These are phyloP conservation scores for Candida gigantensis DNA, from an alignment of 1,139 yeast species.

Conservation along the genomic window DNA sequence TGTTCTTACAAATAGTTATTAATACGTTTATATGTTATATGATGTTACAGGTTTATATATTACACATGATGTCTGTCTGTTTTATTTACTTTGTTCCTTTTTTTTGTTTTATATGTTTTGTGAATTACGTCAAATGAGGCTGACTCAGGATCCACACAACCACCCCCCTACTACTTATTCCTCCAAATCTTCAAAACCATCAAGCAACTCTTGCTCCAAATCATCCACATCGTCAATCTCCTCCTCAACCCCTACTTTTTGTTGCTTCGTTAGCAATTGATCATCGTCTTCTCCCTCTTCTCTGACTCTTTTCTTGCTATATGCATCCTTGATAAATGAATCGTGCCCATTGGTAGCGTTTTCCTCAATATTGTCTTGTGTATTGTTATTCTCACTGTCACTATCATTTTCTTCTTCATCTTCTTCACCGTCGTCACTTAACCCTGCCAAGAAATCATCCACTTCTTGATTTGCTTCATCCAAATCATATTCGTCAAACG, in stretches of 20 bases:
- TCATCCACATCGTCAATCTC: constrained; percentile 36
- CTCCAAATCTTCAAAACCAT: constrained; percentile 48
- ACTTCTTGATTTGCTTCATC: constrained; percentile 61
- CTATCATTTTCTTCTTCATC: constrained; percentile 16
- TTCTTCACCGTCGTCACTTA: constrained; percentile 51
- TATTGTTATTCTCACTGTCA: constrained; percentile 6
- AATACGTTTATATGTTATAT: no score
- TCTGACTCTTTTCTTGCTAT: constrained; percentile 2
- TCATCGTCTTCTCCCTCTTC: constrained; percentile 10
- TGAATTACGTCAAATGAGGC: no score
- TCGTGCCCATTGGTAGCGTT: constrained; percentile 17
- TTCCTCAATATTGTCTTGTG: constrained; percentile 15
- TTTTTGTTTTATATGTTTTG: no score
- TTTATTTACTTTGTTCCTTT: no score
- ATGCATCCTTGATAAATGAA: constrained; percentile 29
- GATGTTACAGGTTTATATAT: no score
- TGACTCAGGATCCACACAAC: no score
- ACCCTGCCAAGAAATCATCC: constrained; percentile 59
- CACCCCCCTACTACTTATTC: no score
- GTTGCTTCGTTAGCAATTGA: constrained; percentile 13
- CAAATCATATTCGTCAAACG: constrained; percentile 47
- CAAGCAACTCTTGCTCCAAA: constrained; percentile 47
- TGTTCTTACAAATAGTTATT: no score
- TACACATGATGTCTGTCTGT: no score
- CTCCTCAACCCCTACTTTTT: constrained; percentile 8